Evolutionary conservation across 345 rosid genomes (phyloP).

Genomic region (Viola odorata): DNA sequence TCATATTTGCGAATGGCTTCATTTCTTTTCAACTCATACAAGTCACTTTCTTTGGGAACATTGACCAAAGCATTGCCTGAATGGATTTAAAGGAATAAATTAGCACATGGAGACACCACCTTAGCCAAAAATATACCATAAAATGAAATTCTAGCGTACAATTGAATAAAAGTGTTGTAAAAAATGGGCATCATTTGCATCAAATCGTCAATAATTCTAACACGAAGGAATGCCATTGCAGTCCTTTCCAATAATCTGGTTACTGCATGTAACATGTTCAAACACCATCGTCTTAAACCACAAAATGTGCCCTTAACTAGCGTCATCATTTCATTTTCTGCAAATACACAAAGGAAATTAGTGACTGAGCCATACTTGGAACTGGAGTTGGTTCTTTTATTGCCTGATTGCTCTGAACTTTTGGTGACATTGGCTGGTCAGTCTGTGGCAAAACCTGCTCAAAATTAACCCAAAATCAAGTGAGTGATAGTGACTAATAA

Average conservation of each 20-base stretch:
- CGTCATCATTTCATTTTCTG: background rate
- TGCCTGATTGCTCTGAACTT: conserved; percentile 38
- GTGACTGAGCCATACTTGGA: conserved; percentile 36
- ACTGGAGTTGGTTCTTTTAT: conserved; percentile 33
- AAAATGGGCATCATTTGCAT: background rate
- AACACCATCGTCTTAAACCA: background rate
- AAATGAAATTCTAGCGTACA: background rate
- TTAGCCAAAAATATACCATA: too few relatives aligned
- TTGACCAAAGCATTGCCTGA: conserved; percentile 63
- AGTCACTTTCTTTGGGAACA: conserved; percentile 77
- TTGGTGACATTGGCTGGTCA: conserved; percentile 36
- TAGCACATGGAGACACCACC: background rate
- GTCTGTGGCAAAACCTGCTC: conserved; percentile 45
- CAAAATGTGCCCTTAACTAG: conserved; percentile 1
- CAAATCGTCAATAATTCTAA: background rate
- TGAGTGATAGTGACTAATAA: background rate
- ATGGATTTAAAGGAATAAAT: conserved; percentile 4
- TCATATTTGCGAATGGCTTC: conserved; percentile 77
- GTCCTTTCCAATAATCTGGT: background rate
- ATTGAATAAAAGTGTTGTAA: background rate
- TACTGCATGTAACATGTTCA: background rate
- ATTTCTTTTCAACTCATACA: conserved; percentile 55
- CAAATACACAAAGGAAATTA: conserved; percentile 2
- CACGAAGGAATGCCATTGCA: background rate
- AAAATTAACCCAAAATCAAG: background rate